Base-by-base conservation (phyloP, 768 basidiomycete species). In the Megacollybia marginata region DNA sequence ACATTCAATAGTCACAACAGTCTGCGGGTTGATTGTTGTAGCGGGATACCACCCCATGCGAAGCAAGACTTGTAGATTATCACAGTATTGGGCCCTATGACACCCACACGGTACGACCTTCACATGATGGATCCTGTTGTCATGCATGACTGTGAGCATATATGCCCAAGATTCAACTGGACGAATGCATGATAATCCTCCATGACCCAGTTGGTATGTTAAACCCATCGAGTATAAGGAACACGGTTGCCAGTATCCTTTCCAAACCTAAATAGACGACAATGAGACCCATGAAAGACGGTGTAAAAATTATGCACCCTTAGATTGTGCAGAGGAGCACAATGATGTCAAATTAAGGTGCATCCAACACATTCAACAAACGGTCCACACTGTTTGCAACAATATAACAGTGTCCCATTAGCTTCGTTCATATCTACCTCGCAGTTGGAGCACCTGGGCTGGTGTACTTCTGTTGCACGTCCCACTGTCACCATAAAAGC, bases 181-280 rank as follows among this genome's bases (percentile, higher is more conserved):
- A 10, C 4, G 32, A 1, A 19, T 35, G 34, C 53, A 54, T 4
- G 49, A 35, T 1, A 28, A 28, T 5, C 53, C 53, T 4, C 49
- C 49, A 18, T 54, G 53, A 13, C 53, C 53, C 8, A 51, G 28
- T 20, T 54, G 53, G 40, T 51, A 50, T 9, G 47, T 33, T 12
- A 51, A 12, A 15, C 33, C 46, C 9, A 50, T 20, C 1, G 23
- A 13, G 10, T 15, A 5, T 1, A 54, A 46, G 2, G 38, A 33
- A 1, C 16, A 13, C 13, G 15, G 12, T 1, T 33, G 9, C 53
- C 53, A 54, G 33, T 20, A 54, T 9, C n/a, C n/a, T n/a, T 32
- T 16, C 49, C 50, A 18, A 16, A 47, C 53, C 53, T 50, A 36
- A 42, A 33, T 49, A 50, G 42, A 20, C 9, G 11, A 32, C 10